Evolutionary conservation across 116 monocot genomes (phyloP), one percentile per base, ranked within the genome.

Genomic region (Zostera marina): DNA sequence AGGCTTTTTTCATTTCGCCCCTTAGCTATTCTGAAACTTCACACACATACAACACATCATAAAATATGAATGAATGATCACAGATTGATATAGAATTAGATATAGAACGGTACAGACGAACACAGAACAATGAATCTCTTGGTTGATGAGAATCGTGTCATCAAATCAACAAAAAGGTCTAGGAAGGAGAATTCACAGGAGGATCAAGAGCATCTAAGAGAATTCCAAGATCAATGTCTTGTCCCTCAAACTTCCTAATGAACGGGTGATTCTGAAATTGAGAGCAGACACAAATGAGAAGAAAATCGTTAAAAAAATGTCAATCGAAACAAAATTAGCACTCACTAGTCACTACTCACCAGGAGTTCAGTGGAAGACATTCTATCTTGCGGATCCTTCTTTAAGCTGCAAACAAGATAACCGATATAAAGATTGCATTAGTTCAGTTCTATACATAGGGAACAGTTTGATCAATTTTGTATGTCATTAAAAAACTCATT

Each of bases 201-300:
- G 92, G 68, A 22, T 87, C 93, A 54, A 93, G 71, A 71, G 71
- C 68, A 42, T 46, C 65, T 8, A 92, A 69, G 26, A 93, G 81
- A 44, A 70, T 81, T 26, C 76, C 73, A 14, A 93, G 74, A 63
- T 87, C 77, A 8, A 87, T 63, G 63, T 93, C 93, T 26, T 73
- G 84, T 70, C 79, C 88, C 62, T 84, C 93, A 42, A 93, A 87
- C 56, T 93, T 93, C 59, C 87, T 81, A 63, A 93, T 93, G 69
- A 93, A 93, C 41, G 93, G 84, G 58, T 87, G 93, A 39, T 65
- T 66, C 93, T 93, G 76, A 20, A 80, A 65, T 7, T 2, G 71
- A 21, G 13, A 39, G 38, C 46, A 46, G 13, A 12, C 9, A 39
- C 11, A 10, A 16, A 8, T 16, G 4, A 47, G 11, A 41, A 47